A percentile compares a stretch with the other conserved stretches of the same genome.
Evolutionary conservation across 257 asterid species (phyloP).

Genomic region (Forsythia viridissima): DNA sequence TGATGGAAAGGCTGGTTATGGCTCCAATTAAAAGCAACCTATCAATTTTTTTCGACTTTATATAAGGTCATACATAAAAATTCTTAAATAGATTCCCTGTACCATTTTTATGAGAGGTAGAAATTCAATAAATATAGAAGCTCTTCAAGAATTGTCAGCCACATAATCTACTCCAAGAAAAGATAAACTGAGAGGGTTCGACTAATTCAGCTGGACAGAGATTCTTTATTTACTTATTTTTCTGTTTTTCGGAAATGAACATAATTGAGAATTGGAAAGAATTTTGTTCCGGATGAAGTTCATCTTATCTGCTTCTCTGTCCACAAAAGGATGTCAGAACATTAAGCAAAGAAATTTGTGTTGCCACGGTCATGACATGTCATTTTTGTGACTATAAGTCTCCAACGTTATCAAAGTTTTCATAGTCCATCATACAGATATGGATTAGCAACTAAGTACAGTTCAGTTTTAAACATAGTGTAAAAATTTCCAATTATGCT

Average conservation of each 20-base stretch:
- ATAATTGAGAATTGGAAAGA: neutral
- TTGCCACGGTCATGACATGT: neutral
- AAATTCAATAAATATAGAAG: neutral
- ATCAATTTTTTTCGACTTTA: neutral
- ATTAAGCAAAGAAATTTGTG: neutral
- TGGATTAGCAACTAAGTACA: neutral
- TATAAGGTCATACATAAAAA: neutral
- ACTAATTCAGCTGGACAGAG: neutral
- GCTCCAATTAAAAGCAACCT: neutral
- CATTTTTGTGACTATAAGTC: neutral
- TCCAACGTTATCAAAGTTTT: neutral
- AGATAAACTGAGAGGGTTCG: neutral
- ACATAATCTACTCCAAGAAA: neutral
- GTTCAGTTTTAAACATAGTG: neutral
- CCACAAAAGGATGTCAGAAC: neutral
- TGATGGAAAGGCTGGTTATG: neutral
- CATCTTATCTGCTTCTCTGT: neutral
- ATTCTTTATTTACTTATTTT: neutral
- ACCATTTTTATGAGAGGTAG: neutral
- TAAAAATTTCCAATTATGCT: conserved; percentile 2
- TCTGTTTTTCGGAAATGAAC: neutral
- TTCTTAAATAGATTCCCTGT: neutral
- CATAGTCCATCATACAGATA: neutral
- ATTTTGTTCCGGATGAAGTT: neutral
- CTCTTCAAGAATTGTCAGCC: neutral